Conservation (phyloP, 2,329 filamentous ascomycete genomes). For the Phialemoniopsis sp. region DNA sequence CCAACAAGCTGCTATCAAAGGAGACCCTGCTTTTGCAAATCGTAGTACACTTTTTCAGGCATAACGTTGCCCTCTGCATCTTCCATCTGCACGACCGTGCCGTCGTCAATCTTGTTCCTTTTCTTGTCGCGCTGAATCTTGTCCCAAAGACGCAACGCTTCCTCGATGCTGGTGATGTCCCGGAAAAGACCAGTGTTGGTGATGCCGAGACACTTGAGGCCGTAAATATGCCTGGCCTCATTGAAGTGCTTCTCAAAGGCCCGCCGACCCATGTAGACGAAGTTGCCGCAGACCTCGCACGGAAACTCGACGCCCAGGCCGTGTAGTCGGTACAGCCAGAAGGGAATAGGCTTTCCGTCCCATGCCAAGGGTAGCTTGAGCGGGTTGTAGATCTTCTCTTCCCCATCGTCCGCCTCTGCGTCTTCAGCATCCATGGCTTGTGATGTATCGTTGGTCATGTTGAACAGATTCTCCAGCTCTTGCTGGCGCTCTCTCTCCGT, state of each 20-base stretch:
- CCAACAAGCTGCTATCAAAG: conserved; percentile 40
- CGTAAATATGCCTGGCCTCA: conserved; percentile 88
- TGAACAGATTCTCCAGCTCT: conserved; percentile 84
- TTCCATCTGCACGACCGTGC: conserved; percentile 96
- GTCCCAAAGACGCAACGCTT: conserved; percentile 85
- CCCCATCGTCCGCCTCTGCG: conserved; percentile 70
- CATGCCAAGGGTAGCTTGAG: conserved; percentile 92
- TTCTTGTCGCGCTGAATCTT: conserved; percentile 87
- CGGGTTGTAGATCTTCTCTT: conserved; percentile 93
- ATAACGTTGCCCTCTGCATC: conserved; percentile 97
- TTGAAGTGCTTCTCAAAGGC: conserved; percentile 99
- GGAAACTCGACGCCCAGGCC: conserved; percentile 91
- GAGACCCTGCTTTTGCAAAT: conserved; percentile 88
- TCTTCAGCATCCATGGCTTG: conserved; percentile 47
- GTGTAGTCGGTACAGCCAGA: conserved; percentile 97
- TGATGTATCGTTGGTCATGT: conserved; percentile 41
- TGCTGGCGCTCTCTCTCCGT: conserved; percentile 93
- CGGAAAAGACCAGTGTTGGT: conserved; percentile 87
- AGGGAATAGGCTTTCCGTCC: conserved; percentile 98
- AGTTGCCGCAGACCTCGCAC: conserved; percentile 97
- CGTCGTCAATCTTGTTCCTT: conserved; percentile 69
- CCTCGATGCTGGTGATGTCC: conserved; percentile 89
- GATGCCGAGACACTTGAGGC: conserved; percentile 89
- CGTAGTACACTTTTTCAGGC: conserved; percentile 97
- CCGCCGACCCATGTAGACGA: conserved; percentile 95